phyloP scores from a whole-genome alignment of 495 filamentous ascomycete species.

The Massariosphaeria phaeospora region DNA sequence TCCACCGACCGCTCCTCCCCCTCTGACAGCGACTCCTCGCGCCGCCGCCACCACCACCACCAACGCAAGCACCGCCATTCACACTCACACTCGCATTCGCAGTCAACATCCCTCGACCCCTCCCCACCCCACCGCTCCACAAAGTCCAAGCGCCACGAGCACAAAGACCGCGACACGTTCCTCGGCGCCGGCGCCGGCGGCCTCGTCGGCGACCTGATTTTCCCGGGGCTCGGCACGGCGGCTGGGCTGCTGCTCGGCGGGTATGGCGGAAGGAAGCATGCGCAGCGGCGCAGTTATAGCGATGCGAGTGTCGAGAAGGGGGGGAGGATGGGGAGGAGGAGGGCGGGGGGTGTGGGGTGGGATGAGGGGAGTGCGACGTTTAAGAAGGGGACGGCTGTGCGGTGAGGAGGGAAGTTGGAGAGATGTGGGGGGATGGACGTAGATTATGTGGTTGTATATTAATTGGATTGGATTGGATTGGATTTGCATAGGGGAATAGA shows the following conservation, averaged over 20 bases:
- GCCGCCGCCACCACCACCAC: constrained; percentile 2
- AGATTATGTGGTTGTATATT: no score
- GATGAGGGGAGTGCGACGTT: constrained; percentile 20
- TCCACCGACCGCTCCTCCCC: constrained; percentile 1
- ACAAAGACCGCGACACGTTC: constrained; percentile 34
- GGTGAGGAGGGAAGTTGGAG: constrained; percentile 2
- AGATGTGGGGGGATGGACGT: neutral
- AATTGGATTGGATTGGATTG: no score
- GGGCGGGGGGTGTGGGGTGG: constrained; percentile 6
- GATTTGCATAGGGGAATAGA: no score
- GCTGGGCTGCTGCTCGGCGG: constrained; percentile 37
- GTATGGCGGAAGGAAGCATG: constrained; percentile 37
- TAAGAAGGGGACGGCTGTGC: constrained; percentile 14
- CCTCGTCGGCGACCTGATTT: constrained; percentile 39
- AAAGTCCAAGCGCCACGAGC: constrained; percentile 2
- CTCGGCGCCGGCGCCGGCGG: constrained; percentile 38
- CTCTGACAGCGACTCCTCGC: constrained; percentile 10
- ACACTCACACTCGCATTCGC: neutral
- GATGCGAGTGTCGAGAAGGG: no score
- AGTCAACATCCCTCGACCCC: neutral
- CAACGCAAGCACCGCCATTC: constrained; percentile 7
- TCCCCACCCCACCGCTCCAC: constrained; percentile 2
- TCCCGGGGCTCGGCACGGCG: constrained; percentile 38
- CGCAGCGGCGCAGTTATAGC: constrained; percentile 29
- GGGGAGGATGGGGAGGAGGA: neutral